Evolutionary conservation across 495 filamentous ascomycete genomes (phyloP).

Genomic region (Collariella sp.): DNA sequence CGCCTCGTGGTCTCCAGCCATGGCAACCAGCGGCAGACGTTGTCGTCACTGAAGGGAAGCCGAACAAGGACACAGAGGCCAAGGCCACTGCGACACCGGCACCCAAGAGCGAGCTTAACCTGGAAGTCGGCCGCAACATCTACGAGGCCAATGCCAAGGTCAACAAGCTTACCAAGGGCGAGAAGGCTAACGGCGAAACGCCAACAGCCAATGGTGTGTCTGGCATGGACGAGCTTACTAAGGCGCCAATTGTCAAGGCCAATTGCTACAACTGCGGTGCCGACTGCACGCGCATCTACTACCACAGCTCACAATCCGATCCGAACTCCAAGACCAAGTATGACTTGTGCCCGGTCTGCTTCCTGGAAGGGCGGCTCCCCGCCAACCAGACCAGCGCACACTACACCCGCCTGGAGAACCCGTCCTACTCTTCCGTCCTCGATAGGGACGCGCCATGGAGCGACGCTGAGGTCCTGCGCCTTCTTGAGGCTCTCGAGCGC

Average conservation of each 20-base stretch:
- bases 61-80: constrained; percentile 68
- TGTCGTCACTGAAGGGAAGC: constrained; percentile 53
- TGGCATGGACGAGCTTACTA: constrained; percentile 46
- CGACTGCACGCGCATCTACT: constrained; percentile 86
- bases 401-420: constrained; percentile 82
- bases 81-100: constrained; percentile 54
- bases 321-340: constrained; percentile 56
- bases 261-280: constrained; percentile 86
- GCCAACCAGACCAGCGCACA: constrained; percentile 59
- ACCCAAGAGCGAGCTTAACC: constrained; percentile 70
- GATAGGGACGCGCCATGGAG: constrained; percentile 83
- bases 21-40: constrained; percentile 83
- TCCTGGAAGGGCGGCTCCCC: constrained; percentile 70
- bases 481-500: constrained; percentile 83
- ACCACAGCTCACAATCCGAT: constrained; percentile 65
- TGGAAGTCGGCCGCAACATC: constrained; percentile 87
- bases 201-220: constrained; percentile 50
- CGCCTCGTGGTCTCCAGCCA: constrained; percentile 85
- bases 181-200: constrained; percentile 65
- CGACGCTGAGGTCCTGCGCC: constrained; percentile 72
- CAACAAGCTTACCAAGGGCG: constrained; percentile 51
- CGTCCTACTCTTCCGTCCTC: constrained; percentile 59
- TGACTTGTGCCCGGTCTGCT: constrained; percentile 86
- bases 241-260: constrained; percentile 47
- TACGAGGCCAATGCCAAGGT: constrained; percentile 91